These are phyloP conservation scores for Ceriops zippeliana DNA, from an alignment of 345 rosid genomes.

Conservation along the genomic window DNA sequence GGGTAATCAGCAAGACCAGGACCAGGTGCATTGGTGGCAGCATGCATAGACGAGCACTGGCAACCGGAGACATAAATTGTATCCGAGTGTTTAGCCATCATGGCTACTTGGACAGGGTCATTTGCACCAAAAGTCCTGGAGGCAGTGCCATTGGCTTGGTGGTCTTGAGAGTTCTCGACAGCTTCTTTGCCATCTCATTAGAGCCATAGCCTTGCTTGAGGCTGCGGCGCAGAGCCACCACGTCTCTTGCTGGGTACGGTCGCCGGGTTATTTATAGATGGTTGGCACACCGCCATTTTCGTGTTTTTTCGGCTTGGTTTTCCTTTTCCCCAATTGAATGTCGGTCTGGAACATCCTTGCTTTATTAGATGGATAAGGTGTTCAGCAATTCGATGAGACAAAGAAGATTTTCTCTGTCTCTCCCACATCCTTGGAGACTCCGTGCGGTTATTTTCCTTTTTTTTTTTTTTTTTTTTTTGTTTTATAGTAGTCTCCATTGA, in stretches of 20 bases:
- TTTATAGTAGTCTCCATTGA: too few relatives aligned
- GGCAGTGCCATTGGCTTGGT: conserved; percentile 83
- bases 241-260: conserved; percentile 83
- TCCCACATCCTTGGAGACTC: background rate
- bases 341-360: background rate
- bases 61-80: conserved; percentile 91
- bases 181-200: conserved; percentile 83
- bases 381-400: conserved; percentile 5
- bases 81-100: conserved; percentile 96
- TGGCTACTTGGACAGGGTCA: conserved; percentile 90
- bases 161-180: conserved; percentile 89
- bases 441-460: too few relatives aligned
- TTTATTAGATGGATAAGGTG: background rate
- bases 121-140: conserved; percentile 93
- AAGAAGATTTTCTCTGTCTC: background rate
- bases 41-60: conserved; percentile 99
- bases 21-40: conserved; percentile 71
- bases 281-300: too few relatives aligned
- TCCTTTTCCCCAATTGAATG: background rate
- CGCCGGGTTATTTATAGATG: conserved; percentile 26
- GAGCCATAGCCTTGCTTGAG: conserved; percentile 78
- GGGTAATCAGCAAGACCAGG: conserved; percentile 99
- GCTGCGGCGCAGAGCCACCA: conserved; percentile 80
- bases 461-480: too few relatives aligned
- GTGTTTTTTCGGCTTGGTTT: too few relatives aligned